These are phyloP conservation scores for Eucalyptus fibrosa DNA, from an alignment of 345 rosid genomes.

Conservation along the genomic window DNA sequence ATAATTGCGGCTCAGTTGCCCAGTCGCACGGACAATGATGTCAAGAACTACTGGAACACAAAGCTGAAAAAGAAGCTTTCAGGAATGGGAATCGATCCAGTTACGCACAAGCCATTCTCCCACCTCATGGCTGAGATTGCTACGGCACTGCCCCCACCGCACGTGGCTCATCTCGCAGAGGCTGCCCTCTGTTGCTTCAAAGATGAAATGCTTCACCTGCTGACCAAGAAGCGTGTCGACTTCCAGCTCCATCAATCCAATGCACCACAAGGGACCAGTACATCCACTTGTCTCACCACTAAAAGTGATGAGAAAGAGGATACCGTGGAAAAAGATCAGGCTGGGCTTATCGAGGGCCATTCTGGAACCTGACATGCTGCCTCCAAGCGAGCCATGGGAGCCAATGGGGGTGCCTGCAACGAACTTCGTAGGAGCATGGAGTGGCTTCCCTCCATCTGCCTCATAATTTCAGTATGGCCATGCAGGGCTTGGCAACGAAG, in stretches of 20 bases:
- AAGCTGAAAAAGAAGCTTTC: conserved; percentile 92
- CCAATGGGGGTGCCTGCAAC: background rate
- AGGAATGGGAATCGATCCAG: conserved; percentile 90
- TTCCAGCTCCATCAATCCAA: conserved; percentile 53
- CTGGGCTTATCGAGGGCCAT: conserved; percentile 44
- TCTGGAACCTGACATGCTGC: conserved; percentile 24
- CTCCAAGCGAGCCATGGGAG: conserved; percentile 29
- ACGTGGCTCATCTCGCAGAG: conserved; percentile 15
- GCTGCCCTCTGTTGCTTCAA: too few species aligned
- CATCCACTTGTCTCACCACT: conserved; percentile 15
- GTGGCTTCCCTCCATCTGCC: conserved; percentile 13
- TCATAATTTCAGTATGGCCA: conserved; percentile 26
- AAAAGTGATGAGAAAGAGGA: conserved; percentile 37
- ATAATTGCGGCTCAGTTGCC: conserved; percentile 88
- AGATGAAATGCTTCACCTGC: conserved; percentile 77
- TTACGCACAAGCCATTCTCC: conserved; percentile 98
- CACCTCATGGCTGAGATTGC: conserved; percentile 98
- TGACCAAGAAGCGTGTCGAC: conserved; percentile 80
- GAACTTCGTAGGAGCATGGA: conserved; percentile 22
- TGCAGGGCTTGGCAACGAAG: conserved; percentile 28
- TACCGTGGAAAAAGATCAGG: conserved; percentile 48
- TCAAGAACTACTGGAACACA: conserved; percentile 92
- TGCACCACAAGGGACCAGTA: conserved; percentile 5
- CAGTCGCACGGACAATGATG: conserved; percentile 88
- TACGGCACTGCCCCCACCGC: conserved; percentile 86